Evolutionary conservation across 2,329 filamentous ascomycete genomes (phyloP), one percentile per base, ranked within the genome.

Genomic region (Blastomyces parvus): DNA sequence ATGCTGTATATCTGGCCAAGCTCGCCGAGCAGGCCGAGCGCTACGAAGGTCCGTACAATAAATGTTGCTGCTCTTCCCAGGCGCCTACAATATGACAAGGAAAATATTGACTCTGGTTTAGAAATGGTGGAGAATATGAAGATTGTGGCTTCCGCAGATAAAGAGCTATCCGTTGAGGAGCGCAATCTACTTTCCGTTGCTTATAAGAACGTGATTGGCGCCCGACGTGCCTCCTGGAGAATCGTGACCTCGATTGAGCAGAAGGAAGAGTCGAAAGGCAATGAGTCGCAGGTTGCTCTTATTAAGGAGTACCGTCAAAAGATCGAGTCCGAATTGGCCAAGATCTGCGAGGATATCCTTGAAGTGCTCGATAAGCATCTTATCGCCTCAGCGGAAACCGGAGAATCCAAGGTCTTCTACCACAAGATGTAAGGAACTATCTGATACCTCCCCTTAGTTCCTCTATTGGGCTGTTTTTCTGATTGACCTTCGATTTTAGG

Each of bases 71-170:
- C n/a, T 22, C 36, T 25, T 27, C 56, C 60, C 52, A 59, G 50
- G 30, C 46, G 36, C 48, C 48, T 52, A 19, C 48, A 40, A 25
- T 33, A 25, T 33, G 30, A 48, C 25, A 33, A 14, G 27, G 19
- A n/a, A 48, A 13, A 48, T 59, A 42, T 59, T 59, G 27, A 59
- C 60, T 53, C n/a, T 55, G 48, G 60, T 46, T 42, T 56, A 97
- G 93, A 97, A 83, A 97, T 97, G 93, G 93, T 97, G 71, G 91
- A 96, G 85, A 96, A 97, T 87, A 97, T 97, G 93, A 97, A 97
- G 88, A 87, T 90, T 71, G 93, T 97, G 74, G 93, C 93, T 74
- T 92, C 89, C 71, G 90, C 93, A 77, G 86, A 90, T 76, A 86
- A 82, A 74, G 88, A 91, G 75, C 84, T 91, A 72, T 88, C 87